Evolutionary conservation across 2,329 filamentous ascomycete species (phyloP), one percentile per base, ranked within the genome.

Genomic region (Dactylellina drechsleri): DNA sequence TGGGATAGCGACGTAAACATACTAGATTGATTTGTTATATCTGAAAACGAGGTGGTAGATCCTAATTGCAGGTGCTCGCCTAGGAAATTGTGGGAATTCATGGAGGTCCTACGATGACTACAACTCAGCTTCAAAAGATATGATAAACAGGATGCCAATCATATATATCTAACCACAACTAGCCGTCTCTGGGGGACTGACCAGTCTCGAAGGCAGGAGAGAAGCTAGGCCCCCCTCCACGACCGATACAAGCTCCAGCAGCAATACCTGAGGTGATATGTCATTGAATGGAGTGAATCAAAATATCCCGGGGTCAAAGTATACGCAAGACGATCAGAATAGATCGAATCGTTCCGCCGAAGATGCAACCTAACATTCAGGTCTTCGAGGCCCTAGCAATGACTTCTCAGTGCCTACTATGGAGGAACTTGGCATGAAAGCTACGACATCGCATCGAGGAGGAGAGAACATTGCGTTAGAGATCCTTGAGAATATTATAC

Each of bases 381-480:
- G 83, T 0, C 85, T 93, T 16, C 85, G 90, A 5, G 91, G 91
- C 0, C 90, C 90, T 0, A 86, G 87, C 0, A 85, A 85, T 0
- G 88, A 92, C 79, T 93, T 92, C 77, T 85, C 87, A 0, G 85
- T 90, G n/a, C 90, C 90, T 59, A 91, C 89, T 0, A 83, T 92
- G 78, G 84, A 88, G 74, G 91, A 93, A 79, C 85, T 93, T 1
- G 91, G 90, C 0, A 87, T 91, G 66, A 78, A 84, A 1, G 89
- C 90, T 0, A 91, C 87, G 0, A 89, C 89, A 4, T 86, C 87
- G 0, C 89, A 92, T 78, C 85, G 86, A 4, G 91, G 91, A 28
- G 91, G 91, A n/a, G 91, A 93, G 81, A 88, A 84, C 0, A 79
- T 86, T 0, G 90, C 90, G 0, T 82, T 93, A 2, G 80, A 84